These are phyloP conservation scores for Sporothrix schenckii DNA, from an alignment of 2,329 filamentous ascomycete species.

Conservation along the genomic window DNA sequence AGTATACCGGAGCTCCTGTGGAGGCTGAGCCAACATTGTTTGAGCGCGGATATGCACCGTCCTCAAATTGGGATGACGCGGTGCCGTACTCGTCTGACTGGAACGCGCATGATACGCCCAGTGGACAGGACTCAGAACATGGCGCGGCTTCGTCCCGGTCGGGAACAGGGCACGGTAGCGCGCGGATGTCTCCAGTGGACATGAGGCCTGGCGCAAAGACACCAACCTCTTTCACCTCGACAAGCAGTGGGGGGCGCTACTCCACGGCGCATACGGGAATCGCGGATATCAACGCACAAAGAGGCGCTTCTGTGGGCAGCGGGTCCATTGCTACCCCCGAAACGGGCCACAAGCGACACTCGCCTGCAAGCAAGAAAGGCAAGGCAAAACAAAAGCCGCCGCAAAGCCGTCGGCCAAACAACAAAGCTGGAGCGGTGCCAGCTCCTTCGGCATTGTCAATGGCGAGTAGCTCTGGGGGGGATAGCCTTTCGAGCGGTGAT, in stretches of 20 bases:
- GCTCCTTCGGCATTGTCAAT: background rate
- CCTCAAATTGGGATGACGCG: background rate
- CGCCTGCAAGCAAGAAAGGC: background rate
- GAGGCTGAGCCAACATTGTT: background rate
- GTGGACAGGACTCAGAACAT: conserved; percentile 1
- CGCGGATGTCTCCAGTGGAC: background rate
- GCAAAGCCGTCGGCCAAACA: background rate
- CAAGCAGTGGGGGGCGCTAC: conserved; percentile 25
- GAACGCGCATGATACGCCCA: conserved; percentile 2
- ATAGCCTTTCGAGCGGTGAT: background rate
- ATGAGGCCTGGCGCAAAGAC: background rate
- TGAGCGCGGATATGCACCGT: background rate
- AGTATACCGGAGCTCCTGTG: background rate
- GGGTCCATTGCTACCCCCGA: background rate
- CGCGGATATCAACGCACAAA: background rate
- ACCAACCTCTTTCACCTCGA: conserved; percentile 21
- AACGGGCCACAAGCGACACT: background rate
- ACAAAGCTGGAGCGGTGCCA: background rate
- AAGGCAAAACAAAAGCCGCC: background rate
- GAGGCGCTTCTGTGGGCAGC: background rate
- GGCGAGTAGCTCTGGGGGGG: conserved; percentile 8
- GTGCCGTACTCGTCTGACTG: conserved; percentile 19
- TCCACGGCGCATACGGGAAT: background rate
- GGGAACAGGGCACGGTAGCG: background rate
- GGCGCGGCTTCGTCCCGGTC: background rate